phyloP scores from a whole-genome alignment of 129 eudicot genomes.

The Artemisia tridentata region DNA sequence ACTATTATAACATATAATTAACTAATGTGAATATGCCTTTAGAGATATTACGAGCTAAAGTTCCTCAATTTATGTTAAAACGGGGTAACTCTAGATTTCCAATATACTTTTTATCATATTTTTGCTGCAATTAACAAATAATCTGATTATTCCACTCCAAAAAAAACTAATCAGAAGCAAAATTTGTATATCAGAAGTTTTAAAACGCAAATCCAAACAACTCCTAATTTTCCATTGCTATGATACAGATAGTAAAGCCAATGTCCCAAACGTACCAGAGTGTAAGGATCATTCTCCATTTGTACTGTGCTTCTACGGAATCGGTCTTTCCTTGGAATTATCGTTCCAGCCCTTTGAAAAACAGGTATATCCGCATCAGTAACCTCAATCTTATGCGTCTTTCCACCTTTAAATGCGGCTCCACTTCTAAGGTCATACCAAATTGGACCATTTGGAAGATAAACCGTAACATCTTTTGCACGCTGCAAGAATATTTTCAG shows the following conservation, averaged over 20 bases:
- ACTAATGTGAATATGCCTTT: not conserved
- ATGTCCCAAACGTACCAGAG: conserved; percentile 54
- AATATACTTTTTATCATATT: too few relatives aligned
- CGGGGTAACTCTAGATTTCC: too few relatives aligned
- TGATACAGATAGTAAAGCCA: not conserved
- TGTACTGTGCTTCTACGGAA: conserved; percentile 83
- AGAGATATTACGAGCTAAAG: too few relatives aligned
- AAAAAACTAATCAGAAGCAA: too few relatives aligned
- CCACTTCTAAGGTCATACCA: conserved; percentile 90
- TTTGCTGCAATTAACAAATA: too few relatives aligned
- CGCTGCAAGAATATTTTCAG: conserved; percentile 41
- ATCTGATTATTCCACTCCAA: too few relatives aligned
- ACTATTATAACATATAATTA: not conserved
- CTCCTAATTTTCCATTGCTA: too few relatives aligned
- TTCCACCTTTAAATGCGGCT: conserved; percentile 69
- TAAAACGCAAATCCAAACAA: not conserved
- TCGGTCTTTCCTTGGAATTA: conserved; percentile 91
- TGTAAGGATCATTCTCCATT: conserved; percentile 97
- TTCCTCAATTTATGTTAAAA: too few relatives aligned
- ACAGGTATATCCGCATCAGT: conserved; percentile 78
- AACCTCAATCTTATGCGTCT: conserved; percentile 56
- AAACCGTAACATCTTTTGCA: conserved; percentile 77
- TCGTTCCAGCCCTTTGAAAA: conserved; percentile 89
- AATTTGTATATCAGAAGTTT: too few relatives aligned
- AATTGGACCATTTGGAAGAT: conserved; percentile 69